These are phyloP conservation scores for Populus hybrid DNA, from an alignment of 441 rosid genomes.

Conservation along the genomic window DNA sequence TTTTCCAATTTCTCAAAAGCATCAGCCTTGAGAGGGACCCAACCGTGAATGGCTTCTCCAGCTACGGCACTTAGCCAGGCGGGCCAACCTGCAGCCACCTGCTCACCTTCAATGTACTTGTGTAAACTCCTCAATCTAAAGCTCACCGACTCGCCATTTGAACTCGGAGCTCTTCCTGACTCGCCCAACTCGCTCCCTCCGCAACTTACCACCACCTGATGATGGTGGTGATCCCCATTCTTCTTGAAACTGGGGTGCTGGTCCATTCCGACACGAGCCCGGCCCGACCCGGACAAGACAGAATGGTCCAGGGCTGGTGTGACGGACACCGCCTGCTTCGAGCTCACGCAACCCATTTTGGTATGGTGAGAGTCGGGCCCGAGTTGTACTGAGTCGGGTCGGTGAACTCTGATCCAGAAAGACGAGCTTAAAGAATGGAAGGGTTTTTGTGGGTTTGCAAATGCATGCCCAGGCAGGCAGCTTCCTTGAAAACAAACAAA, in stretches of 20 bases:
- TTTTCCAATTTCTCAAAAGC: slow-evolving; percentile 85
- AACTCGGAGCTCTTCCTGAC: slow-evolving; percentile 61
- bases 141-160: slow-evolving; percentile 68
- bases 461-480: background rate
- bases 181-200: slow-evolving; percentile 60
- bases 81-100: slow-evolving; percentile 98
- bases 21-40: slow-evolving; percentile 85
- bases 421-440: background rate
- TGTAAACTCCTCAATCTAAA: slow-evolving; percentile 68
- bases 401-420: background rate
- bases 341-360: slow-evolving; percentile 84
- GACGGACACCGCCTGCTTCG: slow-evolving; percentile 86
- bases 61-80: slow-evolving; percentile 95
- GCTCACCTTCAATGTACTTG: slow-evolving; percentile 79
- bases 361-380: background rate
- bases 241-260: slow-evolving; percentile 34
- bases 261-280: slow-evolving; percentile 36
- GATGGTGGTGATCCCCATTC: slow-evolving; percentile 15
- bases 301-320: slow-evolving; percentile 84
- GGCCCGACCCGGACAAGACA: slow-evolving; percentile 37
- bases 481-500: background rate
- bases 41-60: slow-evolving; percentile 90
- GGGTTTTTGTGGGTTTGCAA: background rate
- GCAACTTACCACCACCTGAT: slow-evolving; percentile 28
- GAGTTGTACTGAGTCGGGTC: background rate